These are phyloP conservation scores for Rhodotorula sp. DNA, from an alignment of 1,284 basidiomycete species.

Conservation along the genomic window DNA sequence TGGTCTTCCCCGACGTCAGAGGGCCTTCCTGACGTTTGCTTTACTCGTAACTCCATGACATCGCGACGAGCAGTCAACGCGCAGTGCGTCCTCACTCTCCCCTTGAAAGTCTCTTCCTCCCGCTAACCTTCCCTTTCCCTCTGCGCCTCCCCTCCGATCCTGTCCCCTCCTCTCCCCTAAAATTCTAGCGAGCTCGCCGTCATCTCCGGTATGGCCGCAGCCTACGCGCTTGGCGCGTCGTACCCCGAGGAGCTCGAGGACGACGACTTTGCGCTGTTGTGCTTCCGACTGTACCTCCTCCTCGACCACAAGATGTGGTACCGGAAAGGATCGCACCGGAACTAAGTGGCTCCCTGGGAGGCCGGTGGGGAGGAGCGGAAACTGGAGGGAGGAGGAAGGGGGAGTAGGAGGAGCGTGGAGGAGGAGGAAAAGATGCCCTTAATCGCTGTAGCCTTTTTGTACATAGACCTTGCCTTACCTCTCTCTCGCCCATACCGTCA, in stretches of 20 bases:
- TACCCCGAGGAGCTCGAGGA: slow-evolving; percentile 54
- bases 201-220: slow-evolving; percentile 62
- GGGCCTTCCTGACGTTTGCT: background rate
- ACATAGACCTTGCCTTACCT: background rate
- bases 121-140: slow-evolving; percentile 49
- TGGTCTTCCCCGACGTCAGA: fast-evolving
- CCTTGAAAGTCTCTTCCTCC: slow-evolving; percentile 47
- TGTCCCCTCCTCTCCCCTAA: no score
- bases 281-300: slow-evolving; percentile 53
- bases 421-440: background rate
- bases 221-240: slow-evolving; percentile 61
- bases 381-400: background rate
- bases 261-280: slow-evolving; percentile 46
- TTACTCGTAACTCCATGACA: background rate
- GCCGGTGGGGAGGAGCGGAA: no score
- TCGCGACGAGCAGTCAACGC: slow-evolving; percentile 34
- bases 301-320: slow-evolving; percentile 24
- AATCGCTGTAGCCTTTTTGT: background rate
- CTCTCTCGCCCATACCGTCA: background rate
- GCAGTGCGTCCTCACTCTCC: slow-evolving; percentile 7
- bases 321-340: slow-evolving; percentile 16
- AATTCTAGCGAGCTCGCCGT: slow-evolving; percentile 59
- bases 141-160: slow-evolving; percentile 57
- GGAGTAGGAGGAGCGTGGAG: background rate
- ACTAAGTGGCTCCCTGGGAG: background rate